phyloP scores from a whole-genome alignment of 192 early-diverging fungal genomes.

The Pilobolus umbonatus region DNA sequence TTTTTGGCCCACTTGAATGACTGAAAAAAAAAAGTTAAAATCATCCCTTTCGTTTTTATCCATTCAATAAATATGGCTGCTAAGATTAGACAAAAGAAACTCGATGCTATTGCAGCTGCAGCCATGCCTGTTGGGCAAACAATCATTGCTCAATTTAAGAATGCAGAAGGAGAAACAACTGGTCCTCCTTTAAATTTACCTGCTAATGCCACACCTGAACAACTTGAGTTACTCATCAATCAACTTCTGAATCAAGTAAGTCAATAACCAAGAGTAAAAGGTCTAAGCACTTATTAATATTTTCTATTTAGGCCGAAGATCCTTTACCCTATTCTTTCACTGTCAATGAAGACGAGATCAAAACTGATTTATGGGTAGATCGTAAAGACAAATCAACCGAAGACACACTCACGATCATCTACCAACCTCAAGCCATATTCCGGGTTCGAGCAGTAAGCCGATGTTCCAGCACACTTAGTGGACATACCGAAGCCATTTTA shows the following conservation, averaged over 20 bases:
- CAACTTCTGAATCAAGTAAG: slow-evolving; percentile 77
- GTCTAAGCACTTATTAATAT: not conserved
- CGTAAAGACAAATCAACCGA: slow-evolving; percentile 77
- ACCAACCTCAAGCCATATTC: slow-evolving; percentile 95
- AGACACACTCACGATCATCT: slow-evolving; percentile 85
- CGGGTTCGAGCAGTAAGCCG: slow-evolving; percentile 86
- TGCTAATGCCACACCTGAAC: slow-evolving; percentile 75
- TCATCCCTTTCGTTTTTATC: not conserved
- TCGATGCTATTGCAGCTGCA: slow-evolving; percentile 18
- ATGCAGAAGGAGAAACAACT: slow-evolving; percentile 66
- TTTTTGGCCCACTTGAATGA: too few relatives aligned
- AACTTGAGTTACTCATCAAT: slow-evolving; percentile 86
- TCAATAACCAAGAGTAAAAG: not conserved
- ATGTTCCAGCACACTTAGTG: slow-evolving; percentile 82
- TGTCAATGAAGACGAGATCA: slow-evolving; percentile 82
- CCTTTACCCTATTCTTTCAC: slow-evolving; percentile 92
- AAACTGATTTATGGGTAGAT: slow-evolving; percentile 68
- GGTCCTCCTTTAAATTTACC: slow-evolving; percentile 91
- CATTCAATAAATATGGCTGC: slow-evolving; percentile 15
- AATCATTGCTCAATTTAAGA: slow-evolving; percentile 80
- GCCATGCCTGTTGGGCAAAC: slow-evolving; percentile 43
- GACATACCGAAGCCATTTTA: slow-evolving; percentile 93
- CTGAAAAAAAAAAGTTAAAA: not conserved
- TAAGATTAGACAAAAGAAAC: slow-evolving; percentile 21
- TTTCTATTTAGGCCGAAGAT: slow-evolving; percentile 60